phyloP scores from a whole-genome alignment of 768 basidiomycete species.

The Fibroporia radiculosa region DNA sequence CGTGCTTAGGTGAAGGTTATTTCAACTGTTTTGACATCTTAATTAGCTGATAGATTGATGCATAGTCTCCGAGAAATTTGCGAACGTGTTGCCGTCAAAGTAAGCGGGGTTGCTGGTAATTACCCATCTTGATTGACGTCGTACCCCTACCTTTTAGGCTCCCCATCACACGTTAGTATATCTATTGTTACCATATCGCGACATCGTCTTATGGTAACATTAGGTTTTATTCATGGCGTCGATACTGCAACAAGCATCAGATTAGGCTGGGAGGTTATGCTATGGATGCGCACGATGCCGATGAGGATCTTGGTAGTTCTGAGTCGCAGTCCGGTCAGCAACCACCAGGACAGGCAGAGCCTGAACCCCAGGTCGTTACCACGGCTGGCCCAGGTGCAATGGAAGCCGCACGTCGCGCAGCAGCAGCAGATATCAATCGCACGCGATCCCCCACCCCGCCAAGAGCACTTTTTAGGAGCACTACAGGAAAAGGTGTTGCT shows the following conservation, averaged over 20 bases:
- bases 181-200: background rate
- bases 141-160: constrained; percentile 56
- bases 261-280: constrained; percentile 81
- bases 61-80: constrained; percentile 73
- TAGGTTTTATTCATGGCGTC: constrained; percentile 86
- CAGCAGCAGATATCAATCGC: constrained; percentile 35
- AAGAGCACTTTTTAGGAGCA: constrained; percentile 70
- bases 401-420: constrained; percentile 34
- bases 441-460: constrained; percentile 78
- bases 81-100: constrained; percentile 80
- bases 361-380: constrained; percentile 9
- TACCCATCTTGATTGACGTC: too few species aligned
- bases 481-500: constrained; percentile 85
- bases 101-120: too few species aligned
- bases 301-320: constrained; percentile 17
- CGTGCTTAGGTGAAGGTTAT: constrained; percentile 52
- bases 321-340: constrained; percentile 27
- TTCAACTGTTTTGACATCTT: background rate
- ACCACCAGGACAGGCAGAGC: constrained; percentile 13
- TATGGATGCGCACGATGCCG: constrained; percentile 56
- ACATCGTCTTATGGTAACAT: constrained; percentile 3
- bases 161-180: constrained; percentile 77
- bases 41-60: background rate
- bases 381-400: constrained; percentile 36
- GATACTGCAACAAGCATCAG: constrained; percentile 90